Percentiles rank a stretch among this genome's conserved stretches.
These are phyloP conservation scores for Peronospora destructor DNA, from an alignment of 352 stramenopile species.

Conservation along the genomic window DNA sequence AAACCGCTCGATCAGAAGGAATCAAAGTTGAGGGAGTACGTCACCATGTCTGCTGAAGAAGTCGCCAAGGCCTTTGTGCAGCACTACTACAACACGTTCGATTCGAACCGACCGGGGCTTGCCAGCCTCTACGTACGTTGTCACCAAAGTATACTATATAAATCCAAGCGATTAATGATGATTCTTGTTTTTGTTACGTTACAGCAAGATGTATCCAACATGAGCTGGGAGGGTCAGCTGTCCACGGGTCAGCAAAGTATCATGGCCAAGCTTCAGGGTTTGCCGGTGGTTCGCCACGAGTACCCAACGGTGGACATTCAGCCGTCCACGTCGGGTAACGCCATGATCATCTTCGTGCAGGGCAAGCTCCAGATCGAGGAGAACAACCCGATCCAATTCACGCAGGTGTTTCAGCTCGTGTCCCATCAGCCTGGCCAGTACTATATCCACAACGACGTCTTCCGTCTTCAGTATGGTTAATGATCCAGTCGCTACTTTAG, in stretches of 20 bases:
- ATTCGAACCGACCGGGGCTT: constrained; percentile 68
- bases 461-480: constrained; percentile 96
- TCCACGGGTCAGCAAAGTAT: constrained; percentile 78
- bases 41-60: constrained; percentile 74
- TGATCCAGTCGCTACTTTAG: constrained; percentile 12
- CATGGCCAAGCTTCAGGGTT: constrained; percentile 80
- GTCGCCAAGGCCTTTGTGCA: constrained; percentile 82
- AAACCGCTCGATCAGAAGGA: background rate
- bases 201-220: constrained; percentile 64
- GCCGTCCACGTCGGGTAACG: constrained; percentile 82
- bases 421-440: constrained; percentile 88
- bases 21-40: background rate
- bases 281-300: constrained; percentile 70
- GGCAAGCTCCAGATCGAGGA: constrained; percentile 91
- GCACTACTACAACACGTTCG: constrained; percentile 86
- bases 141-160: background rate
- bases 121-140: constrained; percentile 73
- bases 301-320: constrained; percentile 90
- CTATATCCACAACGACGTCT: constrained; percentile 97
- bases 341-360: constrained; percentile 95
- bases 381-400: constrained; percentile 93
- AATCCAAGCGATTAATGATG: background rate
- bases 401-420: constrained; percentile 95
- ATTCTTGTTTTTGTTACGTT: constrained; percentile 3
- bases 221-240: constrained; percentile 76